Evolutionary conservation across 768 basidiomycete genomes (phyloP), one percentile per base, ranked within the genome.

Genomic region (Boletus vinaceobasis): DNA sequence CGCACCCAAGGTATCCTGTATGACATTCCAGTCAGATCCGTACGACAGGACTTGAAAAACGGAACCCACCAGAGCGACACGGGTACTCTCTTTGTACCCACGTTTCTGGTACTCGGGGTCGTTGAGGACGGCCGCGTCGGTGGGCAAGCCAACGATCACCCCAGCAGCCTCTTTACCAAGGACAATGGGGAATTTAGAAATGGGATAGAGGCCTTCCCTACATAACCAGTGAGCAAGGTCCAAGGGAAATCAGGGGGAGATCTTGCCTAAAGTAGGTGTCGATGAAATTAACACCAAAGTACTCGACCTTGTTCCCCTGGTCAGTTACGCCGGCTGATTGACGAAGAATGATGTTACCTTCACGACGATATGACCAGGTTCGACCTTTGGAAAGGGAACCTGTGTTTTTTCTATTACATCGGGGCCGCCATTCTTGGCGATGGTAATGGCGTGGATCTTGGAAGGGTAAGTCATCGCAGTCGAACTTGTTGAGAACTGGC

Each of bases 211-310:
- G 0, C 90, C 90, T 59, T 77, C 69, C 57, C 82, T 87, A 65
- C 26, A 32, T 50, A n/a, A 27, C 31, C 15, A 14, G 29, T 56
- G n/a, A 52, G n/a, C 26, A 35, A 6, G 39, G 43, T 27, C 19
- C 31, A 40, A 26, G 17, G 27, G 17, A 32, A 31, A 47, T 11
- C 45, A 23, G 45, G 26, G 19, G 14, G 4, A 10, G 13, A 37
- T 61, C 72, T 69, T 72, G 86, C 82, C 93, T 78, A 65, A 80
- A 84, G 69, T 97, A 95, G 42, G 83, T 85, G 66, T 90, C 88
- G 65, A 88, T 92, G 68, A 89, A 97, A 75, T 97, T 97, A 62
- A 96, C 80, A 7, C 90, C 91, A 9, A 79, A 73, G 61, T 85
- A 93, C 60, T 90, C 83, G 23, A 85, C 76, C 88, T 87, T 64